Conservation (phyloP, 202 grass and related monocot species). For the Brachypodium distachyon region DNA sequence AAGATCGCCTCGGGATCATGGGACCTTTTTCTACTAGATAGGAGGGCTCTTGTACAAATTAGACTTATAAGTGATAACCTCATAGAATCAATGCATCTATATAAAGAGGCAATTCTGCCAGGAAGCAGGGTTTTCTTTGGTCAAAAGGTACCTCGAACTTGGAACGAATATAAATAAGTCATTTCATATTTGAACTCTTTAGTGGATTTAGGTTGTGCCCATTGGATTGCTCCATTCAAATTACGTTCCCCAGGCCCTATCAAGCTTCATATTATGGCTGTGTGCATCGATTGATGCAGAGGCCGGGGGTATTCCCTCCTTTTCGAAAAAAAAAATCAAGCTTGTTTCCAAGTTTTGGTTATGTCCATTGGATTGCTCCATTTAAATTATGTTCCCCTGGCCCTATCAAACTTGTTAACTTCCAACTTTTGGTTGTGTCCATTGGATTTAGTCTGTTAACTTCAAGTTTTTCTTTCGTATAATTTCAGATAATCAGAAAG, state of each 20-base stretch:
- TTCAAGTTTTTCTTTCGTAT: not conserved
- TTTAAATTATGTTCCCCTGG: not conserved
- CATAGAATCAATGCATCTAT: not conserved
- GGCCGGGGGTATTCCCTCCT: too few relatives aligned
- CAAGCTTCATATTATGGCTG: too few relatives aligned
- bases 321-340: too few relatives aligned
- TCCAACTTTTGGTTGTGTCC: not conserved
- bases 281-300: too few relatives aligned
- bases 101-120: not conserved
- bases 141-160: not conserved
- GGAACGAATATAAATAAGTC: not conserved
- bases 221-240: not conserved
- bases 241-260: not conserved
- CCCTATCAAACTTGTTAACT: not conserved
- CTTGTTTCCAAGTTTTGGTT: too few relatives aligned
- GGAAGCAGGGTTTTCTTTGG: not conserved
- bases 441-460: not conserved
- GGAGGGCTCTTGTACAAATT: not conserved
- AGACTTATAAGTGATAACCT: not conserved
- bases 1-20: not conserved
- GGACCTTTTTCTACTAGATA: not conserved
- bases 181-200: not conserved
- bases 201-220: not conserved
- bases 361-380: not conserved
- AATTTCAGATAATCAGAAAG: slow-evolving; percentile 59